Base-by-base conservation (phyloP, 2,329 filamentous ascomycete genomes). In the Ceratocystis cacaofunesta region DNA sequence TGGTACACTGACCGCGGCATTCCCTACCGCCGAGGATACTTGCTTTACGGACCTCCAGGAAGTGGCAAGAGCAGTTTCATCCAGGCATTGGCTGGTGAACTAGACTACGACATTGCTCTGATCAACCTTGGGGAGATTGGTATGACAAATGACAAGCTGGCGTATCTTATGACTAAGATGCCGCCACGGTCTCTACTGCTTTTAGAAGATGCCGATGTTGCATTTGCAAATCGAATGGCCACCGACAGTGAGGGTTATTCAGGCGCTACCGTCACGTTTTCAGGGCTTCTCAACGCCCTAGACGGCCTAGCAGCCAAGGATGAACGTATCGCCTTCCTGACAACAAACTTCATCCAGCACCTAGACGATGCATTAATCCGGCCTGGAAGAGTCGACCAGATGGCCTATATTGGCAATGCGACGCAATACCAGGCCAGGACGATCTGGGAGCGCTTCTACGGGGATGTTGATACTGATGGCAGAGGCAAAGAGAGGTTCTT, bases 1-100 rank as follows among this genome's bases (percentile, higher is more conserved):
- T 96, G 92, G 92, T 96, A 96, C 72, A 84, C 91, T 62, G 90
- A 96, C 71, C 86, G 92, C n/a, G 92, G 92, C 1, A 95, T 96
- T 69, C 92, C 92, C 0, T 96, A 96, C 72, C 84, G 92, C 19
- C 80, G 92, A 66, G 92, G 92, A 0, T 96, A 96, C 72, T 80
- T 96, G 6, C 81, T 96, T 0, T 90, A 94, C 71, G 92, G 92
- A 0, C 91, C 92, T 3, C 92, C 92, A 0, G 92, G 92, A 0
- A 95, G 88, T 52, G 95, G 90, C 44, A 97, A 95, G 78, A 96
- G 88, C 68, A 95, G 90, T 0, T 97, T 99, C 70, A 96, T 99
- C 68, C 91, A 96, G 75, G 92, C 94, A 0, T 78, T 99, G 52
- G 94, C 94, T 0, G 92, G 91, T n/a, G 86, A 94, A 72, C 76